Evolutionary conservation across 768 basidiomycete species (phyloP), one percentile per base, ranked within the genome.

Genomic region (Kwoniella newhampshirensis): DNA sequence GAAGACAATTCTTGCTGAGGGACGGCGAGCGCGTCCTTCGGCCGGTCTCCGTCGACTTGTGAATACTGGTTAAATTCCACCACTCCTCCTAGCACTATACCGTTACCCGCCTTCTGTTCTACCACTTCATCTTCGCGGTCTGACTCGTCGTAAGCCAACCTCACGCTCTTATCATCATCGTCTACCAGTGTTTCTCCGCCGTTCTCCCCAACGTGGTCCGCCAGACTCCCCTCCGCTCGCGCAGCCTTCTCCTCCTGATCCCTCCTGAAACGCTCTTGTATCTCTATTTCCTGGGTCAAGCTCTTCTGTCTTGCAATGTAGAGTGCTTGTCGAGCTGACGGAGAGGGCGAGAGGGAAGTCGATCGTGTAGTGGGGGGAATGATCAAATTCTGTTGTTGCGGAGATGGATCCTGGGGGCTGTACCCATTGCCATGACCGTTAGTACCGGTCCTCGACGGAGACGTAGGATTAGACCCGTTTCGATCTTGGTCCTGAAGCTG

Each of bases 61-160:
- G 32, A 6, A 32, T 13, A 6, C 13, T 32, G 6, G 13, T 32
- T 32, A 13, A 32, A 32, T 6, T 32, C 32, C 32, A 32, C 32
- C 32, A 32, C 32, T 6, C 32, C 32, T 6, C 32, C 32, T 32
- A 32, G 32, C 6, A 32, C 32, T 6, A 32, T 32, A 6, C 32
- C 32, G 32, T 32, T 32, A 6, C 32, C 32, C 13, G 7, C 32
- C 6, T 32, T 32, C 7, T 32, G 32, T 6, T 32, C 7, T 32
- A 7, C 21, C 6, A 5, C 8, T 5, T 54, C 42, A 17, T 45
- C 54, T 12, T 64, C 62, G n/a, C 37, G 51, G 18, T 65, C 63
- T 4, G 54, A 42, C 18, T 42, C 48, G 49, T 73, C 71, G 51
- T 73, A 73, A n/a, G 71, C 61, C 40, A 73, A 42, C 12, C 71